phyloP scores from a whole-genome alignment of 768 basidiomycete genomes.

The Tephrocybe sp. region DNA sequence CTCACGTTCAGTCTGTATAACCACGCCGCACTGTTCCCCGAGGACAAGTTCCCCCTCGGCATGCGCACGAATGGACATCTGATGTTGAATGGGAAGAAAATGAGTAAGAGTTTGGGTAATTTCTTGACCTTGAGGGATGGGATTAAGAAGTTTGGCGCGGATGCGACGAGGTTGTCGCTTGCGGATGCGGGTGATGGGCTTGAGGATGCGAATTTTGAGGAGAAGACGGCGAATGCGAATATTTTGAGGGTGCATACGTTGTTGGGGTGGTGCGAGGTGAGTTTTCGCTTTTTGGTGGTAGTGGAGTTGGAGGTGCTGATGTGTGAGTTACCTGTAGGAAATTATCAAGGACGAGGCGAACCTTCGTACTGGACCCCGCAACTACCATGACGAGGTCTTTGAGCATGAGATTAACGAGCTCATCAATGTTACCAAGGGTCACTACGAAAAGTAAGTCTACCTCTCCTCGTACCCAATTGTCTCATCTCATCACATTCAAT shows the following conservation, averaged over 20 bases:
- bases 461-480: too few relatives aligned
- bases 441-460: conserved; percentile 72
- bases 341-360: conserved; percentile 68
- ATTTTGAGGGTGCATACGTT: conserved; percentile 92
- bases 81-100: conserved; percentile 97
- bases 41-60: conserved; percentile 85
- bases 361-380: conserved; percentile 70
- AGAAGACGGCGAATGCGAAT: conserved; percentile 95
- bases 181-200: conserved; percentile 97
- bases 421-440: conserved; percentile 75
- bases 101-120: conserved; percentile 97
- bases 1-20: conserved; percentile 92
- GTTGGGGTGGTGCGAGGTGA: conserved; percentile 87
- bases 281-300: conserved; percentile 18
- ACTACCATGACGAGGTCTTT: conserved; percentile 88
- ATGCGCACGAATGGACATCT: conserved; percentile 96
- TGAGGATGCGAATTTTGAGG: conserved; percentile 99
- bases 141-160: conserved; percentile 94
- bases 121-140: conserved; percentile 87
- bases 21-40: conserved; percentile 93
- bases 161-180: conserved; percentile 86
- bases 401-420: conserved; percentile 88
- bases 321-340: conserved; percentile 50
- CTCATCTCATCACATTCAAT: not conserved
- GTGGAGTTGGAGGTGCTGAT: conserved; percentile 3